Evolutionary conservation across 192 early-diverging fungal genomes (phyloP).

Genomic region (Coemansia sp.): DNA sequence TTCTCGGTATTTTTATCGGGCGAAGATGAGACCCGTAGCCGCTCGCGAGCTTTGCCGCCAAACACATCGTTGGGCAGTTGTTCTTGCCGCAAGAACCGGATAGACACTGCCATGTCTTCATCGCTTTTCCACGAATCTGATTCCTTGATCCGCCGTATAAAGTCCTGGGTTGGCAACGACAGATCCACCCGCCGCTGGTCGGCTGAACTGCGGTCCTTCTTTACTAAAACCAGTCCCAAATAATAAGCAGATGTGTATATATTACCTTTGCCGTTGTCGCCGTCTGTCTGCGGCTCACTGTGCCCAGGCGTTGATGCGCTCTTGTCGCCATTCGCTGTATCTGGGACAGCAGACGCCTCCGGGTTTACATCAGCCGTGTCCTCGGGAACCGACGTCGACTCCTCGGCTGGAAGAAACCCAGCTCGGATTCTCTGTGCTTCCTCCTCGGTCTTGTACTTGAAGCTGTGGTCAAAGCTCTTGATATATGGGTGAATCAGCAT

Average conservation of each 20-base stretch:
- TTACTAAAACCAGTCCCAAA: constrained; percentile 75
- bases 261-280: constrained; percentile 9
- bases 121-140: constrained; percentile 32
- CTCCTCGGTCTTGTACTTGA: constrained; percentile 61
- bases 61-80: constrained; percentile 52
- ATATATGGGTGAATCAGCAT: constrained; percentile 86
- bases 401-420: constrained; percentile 46
- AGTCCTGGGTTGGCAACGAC: constrained; percentile 78
- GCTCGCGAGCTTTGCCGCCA: constrained; percentile 32
- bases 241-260: constrained; percentile 78
- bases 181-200: constrained; percentile 73
- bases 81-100: constrained; percentile 36
- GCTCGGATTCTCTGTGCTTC: constrained; percentile 68
- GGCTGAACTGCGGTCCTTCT: constrained; percentile 52
- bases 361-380: not conserved
- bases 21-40: constrained; percentile 12
- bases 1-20: constrained; percentile 5
- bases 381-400: constrained; percentile 8
- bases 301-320: not conserved
- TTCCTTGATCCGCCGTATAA: constrained; percentile 73
- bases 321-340: constrained; percentile 9
- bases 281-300: not conserved
- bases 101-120: constrained; percentile 39
- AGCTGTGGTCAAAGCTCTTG: constrained; percentile 76
- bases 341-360: not conserved